These are phyloP conservation scores for Dryas octopetala DNA, from an alignment of 306 rosid genomes.

Conservation along the genomic window DNA sequence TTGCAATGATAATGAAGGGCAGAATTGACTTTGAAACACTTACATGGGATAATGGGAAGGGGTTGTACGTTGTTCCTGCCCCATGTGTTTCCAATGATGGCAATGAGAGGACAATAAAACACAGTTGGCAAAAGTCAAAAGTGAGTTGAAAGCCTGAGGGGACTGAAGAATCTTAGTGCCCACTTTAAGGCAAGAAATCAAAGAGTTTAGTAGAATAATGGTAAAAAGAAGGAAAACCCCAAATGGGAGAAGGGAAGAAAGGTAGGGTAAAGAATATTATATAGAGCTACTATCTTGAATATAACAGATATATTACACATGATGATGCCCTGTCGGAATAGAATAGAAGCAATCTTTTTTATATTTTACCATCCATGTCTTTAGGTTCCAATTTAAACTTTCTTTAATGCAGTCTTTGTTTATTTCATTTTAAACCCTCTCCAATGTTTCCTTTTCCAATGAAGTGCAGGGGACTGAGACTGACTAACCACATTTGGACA, in stretches of 20 bases:
- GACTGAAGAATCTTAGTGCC: slow-evolving; percentile 46
- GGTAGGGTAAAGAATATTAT: neutral
- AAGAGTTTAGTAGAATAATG: slow-evolving; percentile 31
- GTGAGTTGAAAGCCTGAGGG: slow-evolving; percentile 36
- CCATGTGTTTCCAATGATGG: slow-evolving; percentile 29
- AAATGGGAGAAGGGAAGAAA: neutral
- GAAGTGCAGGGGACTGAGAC: neutral
- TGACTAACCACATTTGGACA: no score
- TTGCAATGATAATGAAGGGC: neutral
- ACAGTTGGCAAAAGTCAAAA: slow-evolving; percentile 45
- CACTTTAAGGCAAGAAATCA: slow-evolving; percentile 32
- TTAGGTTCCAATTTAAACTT: slow-evolving; percentile 6
- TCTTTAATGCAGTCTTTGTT: neutral
- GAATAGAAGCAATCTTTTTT: slow-evolving; percentile 48
- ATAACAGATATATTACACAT: slow-evolving; percentile 26
- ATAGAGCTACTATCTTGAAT: slow-evolving; percentile 20
- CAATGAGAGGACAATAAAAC: slow-evolving; percentile 9
- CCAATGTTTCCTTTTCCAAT: neutral
- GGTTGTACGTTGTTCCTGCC: neutral
- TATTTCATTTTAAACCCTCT: neutral
- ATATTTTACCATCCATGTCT: slow-evolving; percentile 23
- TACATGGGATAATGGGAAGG: neutral
- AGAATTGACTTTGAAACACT: slow-evolving; percentile 14
- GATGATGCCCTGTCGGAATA: slow-evolving; percentile 60
- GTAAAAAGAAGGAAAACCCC: slow-evolving; percentile 16